Evolutionary conservation across 2,329 filamentous ascomycete genomes (phyloP).

Genomic region (Fusarium burgessii): DNA sequence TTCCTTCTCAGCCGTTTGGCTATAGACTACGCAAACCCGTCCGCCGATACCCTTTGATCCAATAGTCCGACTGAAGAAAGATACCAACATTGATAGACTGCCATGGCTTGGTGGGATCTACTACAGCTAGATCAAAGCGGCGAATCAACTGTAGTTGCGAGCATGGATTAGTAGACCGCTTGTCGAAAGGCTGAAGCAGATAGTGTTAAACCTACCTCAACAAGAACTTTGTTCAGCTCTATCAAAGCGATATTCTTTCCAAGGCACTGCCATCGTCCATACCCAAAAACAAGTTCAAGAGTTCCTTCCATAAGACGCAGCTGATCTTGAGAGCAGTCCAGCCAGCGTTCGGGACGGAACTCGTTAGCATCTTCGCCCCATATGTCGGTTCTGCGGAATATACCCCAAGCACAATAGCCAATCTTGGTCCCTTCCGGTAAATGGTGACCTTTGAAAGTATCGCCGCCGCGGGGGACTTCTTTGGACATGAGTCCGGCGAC

Average conservation of each 20-base stretch:
- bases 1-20: no score
- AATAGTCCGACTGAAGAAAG: not conserved
- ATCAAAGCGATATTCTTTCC: not conserved
- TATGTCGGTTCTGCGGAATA: not conserved
- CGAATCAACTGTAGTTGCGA: not conserved
- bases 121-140: not conserved
- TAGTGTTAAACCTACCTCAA: not conserved
- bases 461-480: not conserved
- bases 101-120: not conserved
- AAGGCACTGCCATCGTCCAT: not conserved
- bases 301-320: not conserved
- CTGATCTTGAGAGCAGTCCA: not conserved
- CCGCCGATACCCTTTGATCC: not conserved
- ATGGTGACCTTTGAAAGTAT: not conserved
- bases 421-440: not conserved
- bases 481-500: not conserved
- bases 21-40: no score
- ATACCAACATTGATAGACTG: not conserved
- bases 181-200: accelerated
- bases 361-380: not conserved
- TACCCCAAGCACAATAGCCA: not conserved
- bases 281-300: not conserved
- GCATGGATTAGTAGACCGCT: not conserved
- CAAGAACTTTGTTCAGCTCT: not conserved
- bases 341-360: not conserved